phyloP scores from a whole-genome alignment of 805 yeast species.

The Kodamaea nitidulidarum region DNA sequence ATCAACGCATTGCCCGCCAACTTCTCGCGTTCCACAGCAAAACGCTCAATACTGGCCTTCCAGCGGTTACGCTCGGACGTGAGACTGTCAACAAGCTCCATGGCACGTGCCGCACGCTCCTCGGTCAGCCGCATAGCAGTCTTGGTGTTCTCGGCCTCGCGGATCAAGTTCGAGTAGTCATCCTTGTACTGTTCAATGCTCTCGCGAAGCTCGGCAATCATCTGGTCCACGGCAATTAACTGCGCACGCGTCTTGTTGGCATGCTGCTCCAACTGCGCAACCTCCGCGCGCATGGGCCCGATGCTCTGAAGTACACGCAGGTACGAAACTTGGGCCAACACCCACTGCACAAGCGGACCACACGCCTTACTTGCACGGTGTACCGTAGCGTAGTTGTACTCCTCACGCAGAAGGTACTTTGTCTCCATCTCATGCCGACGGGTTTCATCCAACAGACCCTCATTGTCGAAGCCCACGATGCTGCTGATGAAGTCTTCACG shows the following conservation, averaged over 20 bases:
- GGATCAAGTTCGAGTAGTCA: slow-evolving; percentile 66
- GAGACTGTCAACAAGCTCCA: slow-evolving; percentile 56
- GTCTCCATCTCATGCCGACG: slow-evolving; percentile 54
- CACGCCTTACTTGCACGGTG: slow-evolving; percentile 92
- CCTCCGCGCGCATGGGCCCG: slow-evolving; percentile 71
- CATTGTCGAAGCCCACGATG: slow-evolving; percentile 72
- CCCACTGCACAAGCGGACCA: slow-evolving; percentile 90
- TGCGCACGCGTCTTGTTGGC: slow-evolving; percentile 63
- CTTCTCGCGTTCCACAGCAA: slow-evolving; percentile 39
- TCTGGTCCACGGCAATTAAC: slow-evolving; percentile 69
- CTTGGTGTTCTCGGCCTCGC: slow-evolving; percentile 75
- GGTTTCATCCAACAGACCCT: slow-evolving; percentile 49
- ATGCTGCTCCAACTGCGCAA: slow-evolving; percentile 52
- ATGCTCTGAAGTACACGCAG: slow-evolving; percentile 65
- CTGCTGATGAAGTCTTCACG: slow-evolving; percentile 83
- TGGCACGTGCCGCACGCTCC: slow-evolving; percentile 57
- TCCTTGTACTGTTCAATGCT: slow-evolving; percentile 66
- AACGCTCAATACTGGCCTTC: slow-evolving; percentile 55
- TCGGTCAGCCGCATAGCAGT: slow-evolving; percentile 63
- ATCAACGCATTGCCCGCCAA: slow-evolving; percentile 65
- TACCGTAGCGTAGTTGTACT: slow-evolving; percentile 68
- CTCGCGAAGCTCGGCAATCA: slow-evolving; percentile 69
- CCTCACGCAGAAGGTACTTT: slow-evolving; percentile 57
- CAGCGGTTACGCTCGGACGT: slow-evolving; percentile 70
- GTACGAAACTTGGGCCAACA: slow-evolving; percentile 80